Percentiles rank a stretch among this genome's conserved stretches.
These are phyloP conservation scores for Cytidiella melzeri DNA, from an alignment of 768 basidiomycete species.

Conservation along the genomic window DNA sequence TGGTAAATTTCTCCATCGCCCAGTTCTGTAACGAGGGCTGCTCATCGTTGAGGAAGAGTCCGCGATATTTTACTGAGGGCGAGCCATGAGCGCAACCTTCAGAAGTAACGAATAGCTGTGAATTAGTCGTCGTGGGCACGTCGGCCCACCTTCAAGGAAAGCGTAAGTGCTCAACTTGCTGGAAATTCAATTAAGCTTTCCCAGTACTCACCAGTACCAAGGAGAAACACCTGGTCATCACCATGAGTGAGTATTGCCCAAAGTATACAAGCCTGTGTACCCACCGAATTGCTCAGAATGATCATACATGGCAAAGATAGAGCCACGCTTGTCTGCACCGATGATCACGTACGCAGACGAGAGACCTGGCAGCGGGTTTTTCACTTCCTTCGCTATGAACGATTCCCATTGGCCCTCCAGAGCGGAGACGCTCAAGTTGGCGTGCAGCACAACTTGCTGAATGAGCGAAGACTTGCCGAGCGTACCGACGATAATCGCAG, in stretches of 20 bases:
- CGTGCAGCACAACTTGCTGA: conserved; percentile 42
- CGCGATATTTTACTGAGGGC: conserved; percentile 66
- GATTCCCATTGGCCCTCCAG: conserved; percentile 65
- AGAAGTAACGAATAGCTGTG: conserved; percentile 40
- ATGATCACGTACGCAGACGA: conserved; percentile 59
- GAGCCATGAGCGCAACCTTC: conserved; percentile 43
- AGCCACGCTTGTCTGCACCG: conserved; percentile 64
- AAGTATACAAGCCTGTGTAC: conserved; percentile 9
- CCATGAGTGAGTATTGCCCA: neutral
- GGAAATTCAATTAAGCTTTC: neutral
- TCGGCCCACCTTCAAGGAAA: conserved; percentile 59
- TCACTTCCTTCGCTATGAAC: conserved; percentile 45
- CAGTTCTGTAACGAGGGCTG: conserved; percentile 67
- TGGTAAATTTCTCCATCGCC: conserved; percentile 65
- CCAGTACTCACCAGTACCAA: conserved; percentile 51
- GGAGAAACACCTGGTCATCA: conserved; percentile 48
- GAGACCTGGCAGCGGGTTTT: conserved; percentile 52
- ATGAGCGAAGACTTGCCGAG: conserved; percentile 53
- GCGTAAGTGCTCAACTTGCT: conserved; percentile 5
- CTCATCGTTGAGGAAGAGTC: conserved; percentile 73
- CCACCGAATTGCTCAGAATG: conserved; percentile 62
- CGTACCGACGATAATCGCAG: conserved; percentile 60
- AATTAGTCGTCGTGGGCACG: conserved; percentile 51
- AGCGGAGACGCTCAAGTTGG: conserved; percentile 47
- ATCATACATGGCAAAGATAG: conserved; percentile 61